Base-by-base conservation (phyloP, 108 stramenopile genomes). In the Cyclotella atomus region DNA sequence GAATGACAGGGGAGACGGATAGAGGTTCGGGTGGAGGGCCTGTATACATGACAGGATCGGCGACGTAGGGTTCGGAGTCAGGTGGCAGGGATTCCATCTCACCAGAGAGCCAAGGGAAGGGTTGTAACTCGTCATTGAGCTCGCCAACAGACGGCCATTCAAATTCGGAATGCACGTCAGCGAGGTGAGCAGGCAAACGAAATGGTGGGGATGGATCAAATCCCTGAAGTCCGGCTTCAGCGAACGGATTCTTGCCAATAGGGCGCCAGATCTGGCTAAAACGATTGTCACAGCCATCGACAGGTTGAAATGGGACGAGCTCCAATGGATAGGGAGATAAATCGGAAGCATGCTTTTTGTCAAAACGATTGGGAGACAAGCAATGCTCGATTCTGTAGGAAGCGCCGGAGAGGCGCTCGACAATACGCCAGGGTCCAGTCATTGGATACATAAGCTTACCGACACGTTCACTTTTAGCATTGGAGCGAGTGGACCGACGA, bases 351-450 rank as follows among this genome's bases (percentile, higher is more conserved):
- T 71, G 70, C 59, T 34, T 50, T 3, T 71, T 71, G n/a, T 33
- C n/a, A 2, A 24, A 19, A 2, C 0, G n/a, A 3, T 43, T 41
- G 27, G 52, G 8, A 16, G 2, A 9, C 9, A 14, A 24, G 53
- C 0, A 2, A 28, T 57, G 56, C 23, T 29, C 2, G 1, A 43
- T 2, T 0, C n/a, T 38, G 43, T 70, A 70, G 6, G 56, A 70
- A 0, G 36, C 35, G 12, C 56, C 69, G 0, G 35, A 6, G 27
- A 70, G 56, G 3, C 10, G 20, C n/a, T 9, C 10, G 0, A 25
- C 20, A 24, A 69, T 56, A 12, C 54, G 32, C 68, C 70, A 71
- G 23, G 70, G 70, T 29, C 59, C 70, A 2, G 56, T 71, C 44
- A 30, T 24, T 0, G 70, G 14, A 4, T 29, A 49, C 23, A 32